Conservation (phyloP, 768 basidiomycete species). For the Suillus brevipes region DNA sequence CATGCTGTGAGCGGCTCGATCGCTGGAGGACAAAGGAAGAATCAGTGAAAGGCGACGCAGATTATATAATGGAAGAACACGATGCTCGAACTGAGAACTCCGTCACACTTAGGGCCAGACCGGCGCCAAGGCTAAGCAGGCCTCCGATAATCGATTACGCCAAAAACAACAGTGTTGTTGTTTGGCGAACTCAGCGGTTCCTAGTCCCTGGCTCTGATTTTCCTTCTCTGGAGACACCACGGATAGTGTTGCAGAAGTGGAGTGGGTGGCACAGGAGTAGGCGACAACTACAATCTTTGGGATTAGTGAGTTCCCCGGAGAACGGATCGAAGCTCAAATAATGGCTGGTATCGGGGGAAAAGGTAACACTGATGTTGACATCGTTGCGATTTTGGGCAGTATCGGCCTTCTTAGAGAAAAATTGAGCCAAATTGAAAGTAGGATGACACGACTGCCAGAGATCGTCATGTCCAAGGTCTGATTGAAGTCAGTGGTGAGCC, state of each 20-base stretch:
- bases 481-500: slow-evolving; percentile 62
- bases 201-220: slow-evolving; percentile 35
- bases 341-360: slow-evolving; percentile 28
- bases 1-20: too few species aligned
- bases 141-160: slow-evolving; percentile 62
- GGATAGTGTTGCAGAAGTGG: slow-evolving; percentile 61
- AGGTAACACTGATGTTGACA: not conserved
- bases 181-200: slow-evolving; percentile 58
- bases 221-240: slow-evolving; percentile 45
- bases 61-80: too few species aligned
- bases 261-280: slow-evolving; percentile 65
- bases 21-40: too few species aligned
- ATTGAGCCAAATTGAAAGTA: slow-evolving; percentile 64
- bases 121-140: slow-evolving; percentile 50
- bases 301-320: slow-evolving; percentile 42
- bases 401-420: slow-evolving; percentile 49
- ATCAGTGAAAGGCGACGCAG: too few species aligned
- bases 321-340: slow-evolving; percentile 56
- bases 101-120: too few species aligned
- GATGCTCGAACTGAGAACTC: too few species aligned
- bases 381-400: slow-evolving; percentile 38
- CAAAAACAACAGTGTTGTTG: slow-evolving; percentile 65
- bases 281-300: slow-evolving; percentile 56
- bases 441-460: slow-evolving; percentile 68
- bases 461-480: slow-evolving; percentile 67